phyloP scores from a whole-genome alignment of 2,329 filamentous ascomycete species.

The Trichoderma atroviride region DNA sequence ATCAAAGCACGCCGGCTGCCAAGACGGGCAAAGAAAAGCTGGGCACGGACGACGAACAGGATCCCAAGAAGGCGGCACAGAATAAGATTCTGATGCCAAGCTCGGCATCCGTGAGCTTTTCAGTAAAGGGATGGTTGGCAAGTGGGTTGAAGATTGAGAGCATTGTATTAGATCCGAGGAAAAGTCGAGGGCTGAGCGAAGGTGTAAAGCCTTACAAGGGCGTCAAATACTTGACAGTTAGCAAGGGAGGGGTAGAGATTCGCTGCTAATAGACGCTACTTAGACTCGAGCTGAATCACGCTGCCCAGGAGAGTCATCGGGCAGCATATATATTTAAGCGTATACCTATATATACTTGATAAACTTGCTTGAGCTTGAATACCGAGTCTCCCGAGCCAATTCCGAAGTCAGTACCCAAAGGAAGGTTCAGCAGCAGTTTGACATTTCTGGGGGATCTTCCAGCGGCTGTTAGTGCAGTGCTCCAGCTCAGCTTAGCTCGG shows the following conservation, averaged over 20 bases:
- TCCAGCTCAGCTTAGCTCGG: conserved; percentile 3
- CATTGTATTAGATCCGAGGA: conserved; percentile 71
- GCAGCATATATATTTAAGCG: background rate
- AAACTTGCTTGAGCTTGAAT: background rate
- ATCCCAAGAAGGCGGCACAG: conserved; percentile 62
- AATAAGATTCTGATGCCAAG: conserved; percentile 80
- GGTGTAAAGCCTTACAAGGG: conserved; percentile 95
- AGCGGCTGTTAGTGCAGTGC: background rate
- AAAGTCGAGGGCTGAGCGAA: conserved; percentile 82
- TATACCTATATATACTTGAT: background rate
- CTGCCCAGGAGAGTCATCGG: background rate
- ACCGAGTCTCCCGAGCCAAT: background rate
- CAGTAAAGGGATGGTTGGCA: conserved; percentile 68
- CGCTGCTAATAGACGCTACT: conserved; percentile 50
- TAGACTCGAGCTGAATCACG: background rate
- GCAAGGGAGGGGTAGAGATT: conserved; percentile 65
- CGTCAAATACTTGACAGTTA: conserved; percentile 90
- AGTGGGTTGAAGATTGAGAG: conserved; percentile 70
- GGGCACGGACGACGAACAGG: conserved; percentile 45
- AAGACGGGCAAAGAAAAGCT: conserved; percentile 40
- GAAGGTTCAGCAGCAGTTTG: background rate
- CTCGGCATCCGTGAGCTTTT: conserved; percentile 73
- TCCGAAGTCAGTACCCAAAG: background rate
- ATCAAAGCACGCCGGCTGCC: conserved; percentile 50
- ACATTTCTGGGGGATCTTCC: background rate